A percentile compares a stretch with the other conserved stretches of the same genome.
Conservation (phyloP, 1,284 basidiomycete genomes). For the Fomitiporia mediterranea region DNA sequence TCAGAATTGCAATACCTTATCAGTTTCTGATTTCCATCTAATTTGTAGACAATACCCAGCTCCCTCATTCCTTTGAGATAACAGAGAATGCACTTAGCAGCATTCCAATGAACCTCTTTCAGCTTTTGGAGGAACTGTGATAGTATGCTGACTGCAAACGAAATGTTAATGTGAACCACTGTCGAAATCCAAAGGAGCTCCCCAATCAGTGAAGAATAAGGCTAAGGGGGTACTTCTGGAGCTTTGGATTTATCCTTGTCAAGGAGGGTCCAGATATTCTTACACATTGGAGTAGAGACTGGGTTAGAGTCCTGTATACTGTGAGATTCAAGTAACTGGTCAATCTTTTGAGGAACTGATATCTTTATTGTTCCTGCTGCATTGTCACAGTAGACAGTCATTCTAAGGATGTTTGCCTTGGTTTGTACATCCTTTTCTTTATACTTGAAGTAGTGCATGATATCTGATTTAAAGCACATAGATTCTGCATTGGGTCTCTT, state of each 20-base stretch:
- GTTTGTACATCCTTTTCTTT: conserved; percentile 33
- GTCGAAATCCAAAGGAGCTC: conserved; percentile 31
- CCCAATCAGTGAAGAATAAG: conserved; percentile 27
- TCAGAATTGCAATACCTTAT: conserved; percentile 28
- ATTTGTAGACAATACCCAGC: conserved; percentile 27
- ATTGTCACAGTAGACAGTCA: too few species aligned
- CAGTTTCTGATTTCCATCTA: conserved; percentile 3
- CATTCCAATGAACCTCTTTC: conserved; percentile 29
- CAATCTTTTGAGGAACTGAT: too few species aligned
- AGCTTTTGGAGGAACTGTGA: conserved; percentile 28
- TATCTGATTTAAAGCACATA: neutral
- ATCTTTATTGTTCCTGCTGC: too few species aligned
- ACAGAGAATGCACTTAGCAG: conserved; percentile 28
- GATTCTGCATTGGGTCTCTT: neutral
- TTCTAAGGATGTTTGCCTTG: too few species aligned
- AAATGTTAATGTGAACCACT: conserved; percentile 30
- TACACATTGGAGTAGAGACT: too few species aligned
- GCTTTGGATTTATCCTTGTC: neutral
- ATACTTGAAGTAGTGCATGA: neutral
- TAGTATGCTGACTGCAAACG: conserved; percentile 29
- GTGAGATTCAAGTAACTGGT: too few species aligned
- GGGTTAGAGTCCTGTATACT: too few species aligned
- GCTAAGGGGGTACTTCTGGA: conserved; percentile 12
- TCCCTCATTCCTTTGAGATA: conserved; percentile 32
- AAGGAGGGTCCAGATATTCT: too few species aligned